Evolutionary conservation across 306 rosid species (phyloP), one percentile per base, ranked within the genome.

Genomic region (Sechiopsis laciniata): DNA sequence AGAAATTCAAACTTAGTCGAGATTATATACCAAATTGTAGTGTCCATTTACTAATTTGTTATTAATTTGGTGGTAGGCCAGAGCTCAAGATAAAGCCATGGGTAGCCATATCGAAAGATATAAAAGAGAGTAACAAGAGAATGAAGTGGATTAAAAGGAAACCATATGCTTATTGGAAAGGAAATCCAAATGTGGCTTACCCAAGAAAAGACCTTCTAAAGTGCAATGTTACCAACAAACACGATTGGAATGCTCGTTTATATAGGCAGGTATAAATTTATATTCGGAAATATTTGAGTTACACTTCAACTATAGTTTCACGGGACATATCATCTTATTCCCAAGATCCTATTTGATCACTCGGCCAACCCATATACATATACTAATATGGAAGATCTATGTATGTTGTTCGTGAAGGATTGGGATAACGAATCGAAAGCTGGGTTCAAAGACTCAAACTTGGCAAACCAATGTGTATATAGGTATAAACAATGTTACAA

Each of bases 71-170:
- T 16, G 58, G 4, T 48, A 84, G 88, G 88, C 80, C 85, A 0
- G 88, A 84, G 66, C 77, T 79, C n/a, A 79, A 82, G 59, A 84
- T 84, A 84, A 84, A 67, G 35, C 80, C 88, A 55, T 84, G 88
- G 88, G 77, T 71, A 59, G 32, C 37, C 19, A 8, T 80, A 63
- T 65, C 75, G 77, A 73, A 72, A 40, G 86, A 84, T 11, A 69
- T 82, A 8, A 77, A 75, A 62, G 77, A 77, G 70, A 84, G 86
- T 11, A 82, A 82, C 29, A 24, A 77, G 37, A 77, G 46, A 20
- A 84, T 13, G 16, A 75, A 74, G 56, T 84, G 88, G 88, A 57
- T 45, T 22, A 62, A 75, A 4, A 84, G 88, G 48, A 82, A 79
- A 53, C 84, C 86, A 3, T 82, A 64, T 60, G 88, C 88, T 3